Conservation (phyloP, 2,329 filamentous ascomycete species). For the Davidsoniella virescens region DNA sequence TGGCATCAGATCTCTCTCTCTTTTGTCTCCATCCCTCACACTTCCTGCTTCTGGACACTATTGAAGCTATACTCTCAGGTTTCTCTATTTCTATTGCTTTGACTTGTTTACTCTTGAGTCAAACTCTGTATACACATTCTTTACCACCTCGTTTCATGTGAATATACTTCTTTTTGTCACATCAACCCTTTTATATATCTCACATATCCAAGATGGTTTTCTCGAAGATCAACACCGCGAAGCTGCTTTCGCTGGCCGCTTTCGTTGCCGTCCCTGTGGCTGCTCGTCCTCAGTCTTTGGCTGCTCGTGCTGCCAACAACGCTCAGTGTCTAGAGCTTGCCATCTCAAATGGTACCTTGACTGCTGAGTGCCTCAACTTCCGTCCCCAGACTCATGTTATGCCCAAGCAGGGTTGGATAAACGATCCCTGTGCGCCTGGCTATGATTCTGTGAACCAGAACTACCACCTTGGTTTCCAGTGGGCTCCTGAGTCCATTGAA, state of each 20-base stretch:
- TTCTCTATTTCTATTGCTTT: too few species aligned
- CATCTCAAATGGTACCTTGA: constrained; percentile 6
- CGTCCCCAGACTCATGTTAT: constrained; percentile 26
- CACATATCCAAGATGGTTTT: constrained; percentile 7
- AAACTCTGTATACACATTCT: too few species aligned
- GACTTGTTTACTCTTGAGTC: too few species aligned
- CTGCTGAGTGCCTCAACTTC: constrained; percentile 10
- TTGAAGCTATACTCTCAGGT: too few species aligned
- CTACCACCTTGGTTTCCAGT: constrained; percentile 29
- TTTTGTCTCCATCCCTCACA: too few species aligned
- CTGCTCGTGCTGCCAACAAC: not conserved
- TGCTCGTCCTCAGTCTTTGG: constrained; percentile 2
- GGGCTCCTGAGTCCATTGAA: constrained; percentile 14
- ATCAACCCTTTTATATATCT: not conserved
- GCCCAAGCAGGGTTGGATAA: constrained; percentile 24
- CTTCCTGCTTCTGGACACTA: too few species aligned
- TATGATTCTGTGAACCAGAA: constrained; percentile 27
- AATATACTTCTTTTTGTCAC: not conserved
- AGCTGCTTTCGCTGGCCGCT: constrained; percentile 5
- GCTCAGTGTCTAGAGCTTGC: constrained; percentile 7
- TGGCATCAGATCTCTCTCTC: too few species aligned
- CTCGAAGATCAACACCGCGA: constrained; percentile 1
- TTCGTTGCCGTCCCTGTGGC: not conserved
- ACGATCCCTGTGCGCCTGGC: constrained; percentile 30
- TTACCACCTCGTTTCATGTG: not conserved